These are phyloP conservation scores for Perkinsus chesapeaki DNA, from an alignment of 169 alveolate species.

Conservation along the genomic window DNA sequence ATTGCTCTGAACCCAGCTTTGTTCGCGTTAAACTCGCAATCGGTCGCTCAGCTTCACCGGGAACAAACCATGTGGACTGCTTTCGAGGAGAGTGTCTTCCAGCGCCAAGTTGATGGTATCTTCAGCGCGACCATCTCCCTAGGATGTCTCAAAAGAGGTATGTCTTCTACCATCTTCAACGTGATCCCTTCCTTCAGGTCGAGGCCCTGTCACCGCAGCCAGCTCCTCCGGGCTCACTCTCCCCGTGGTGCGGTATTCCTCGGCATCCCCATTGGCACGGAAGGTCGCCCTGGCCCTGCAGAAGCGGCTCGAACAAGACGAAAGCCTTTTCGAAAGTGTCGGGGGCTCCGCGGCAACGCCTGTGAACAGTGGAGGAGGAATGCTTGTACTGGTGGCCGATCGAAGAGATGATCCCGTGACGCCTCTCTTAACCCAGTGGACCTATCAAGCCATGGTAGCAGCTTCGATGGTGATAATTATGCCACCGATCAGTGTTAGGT, in stretches of 20 bases:
- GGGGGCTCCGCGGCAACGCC: background rate
- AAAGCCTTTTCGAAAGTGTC: background rate
- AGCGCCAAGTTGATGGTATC: conserved; percentile 35
- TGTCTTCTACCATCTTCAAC: background rate
- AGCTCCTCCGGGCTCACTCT: background rate
- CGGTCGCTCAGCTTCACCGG: conserved; percentile 28
- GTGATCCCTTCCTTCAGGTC: background rate
- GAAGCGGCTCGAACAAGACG: background rate
- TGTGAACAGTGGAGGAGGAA: conserved; percentile 1
- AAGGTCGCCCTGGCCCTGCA: background rate
- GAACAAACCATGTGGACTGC: conserved; percentile 35
- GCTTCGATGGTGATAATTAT: background rate
- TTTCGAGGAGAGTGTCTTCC: conserved; percentile 33
- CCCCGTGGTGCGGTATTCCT: background rate
- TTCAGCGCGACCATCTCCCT: conserved; percentile 12
- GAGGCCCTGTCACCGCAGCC: background rate
- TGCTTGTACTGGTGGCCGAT: conserved; percentile 62
- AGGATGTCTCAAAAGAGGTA: background rate
- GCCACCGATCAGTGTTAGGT: conserved; percentile 32
- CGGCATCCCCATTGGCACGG: background rate
- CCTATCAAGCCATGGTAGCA: conserved; percentile 67
- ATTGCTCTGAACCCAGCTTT: conserved; percentile 63
- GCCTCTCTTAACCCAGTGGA: conserved; percentile 91
- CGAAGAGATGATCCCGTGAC: conserved; percentile 91
- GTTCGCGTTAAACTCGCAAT: conserved; percentile 69